Base-by-base conservation (phyloP, 345 rosid species). In the Rhodamnia rubescens region DNA sequence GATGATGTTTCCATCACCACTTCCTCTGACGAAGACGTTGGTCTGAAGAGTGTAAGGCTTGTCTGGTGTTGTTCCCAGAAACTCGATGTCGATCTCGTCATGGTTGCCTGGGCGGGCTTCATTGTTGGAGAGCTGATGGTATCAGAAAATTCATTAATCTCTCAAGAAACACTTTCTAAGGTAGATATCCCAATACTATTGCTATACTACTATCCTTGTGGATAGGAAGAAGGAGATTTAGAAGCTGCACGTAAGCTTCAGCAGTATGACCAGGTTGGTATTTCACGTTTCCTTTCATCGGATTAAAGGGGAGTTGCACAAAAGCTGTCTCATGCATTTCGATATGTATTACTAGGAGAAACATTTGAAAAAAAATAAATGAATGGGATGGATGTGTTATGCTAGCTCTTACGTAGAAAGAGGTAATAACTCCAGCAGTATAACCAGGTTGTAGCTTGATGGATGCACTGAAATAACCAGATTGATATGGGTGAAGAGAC, bases 371-470 rank as follows among this genome's bases (percentile, higher is more conserved):
- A 1, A 3, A 27, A 16, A 47, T 21, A 20, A 9, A 82, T 10
- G 6, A 12, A 5, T 5, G 7, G 26, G 84, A 20, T 8, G 14
- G 29, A 7, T 24, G 22, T 40, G 53, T n/a, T 53, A 53, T 82
- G 56, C 44, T 36, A n/a, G 69, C 64, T 83, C 92, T 90, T 85
- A 97, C 98, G 58, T 95, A 95, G 83, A 97, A 86, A 32, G 94
- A 95, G 50, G 99, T 95, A 84, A 92, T 92, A 53, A 97, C 98
- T 88, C 99, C 99, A 15, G 99, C 99, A 44, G 98, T 97, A 85
- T 94, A 97, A 53, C 98, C 99, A 24, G 98, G 11, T 53, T 97
- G 99, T 80, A 97, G 96, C 90, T 95, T 95, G 85, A 97, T 85
- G 56, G 94, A 91, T 42, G 98, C 95, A 83, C 98, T 95, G 81